phyloP scores from a whole-genome alignment of 805 yeast genomes.

The Yarrowia keelungensis region DNA sequence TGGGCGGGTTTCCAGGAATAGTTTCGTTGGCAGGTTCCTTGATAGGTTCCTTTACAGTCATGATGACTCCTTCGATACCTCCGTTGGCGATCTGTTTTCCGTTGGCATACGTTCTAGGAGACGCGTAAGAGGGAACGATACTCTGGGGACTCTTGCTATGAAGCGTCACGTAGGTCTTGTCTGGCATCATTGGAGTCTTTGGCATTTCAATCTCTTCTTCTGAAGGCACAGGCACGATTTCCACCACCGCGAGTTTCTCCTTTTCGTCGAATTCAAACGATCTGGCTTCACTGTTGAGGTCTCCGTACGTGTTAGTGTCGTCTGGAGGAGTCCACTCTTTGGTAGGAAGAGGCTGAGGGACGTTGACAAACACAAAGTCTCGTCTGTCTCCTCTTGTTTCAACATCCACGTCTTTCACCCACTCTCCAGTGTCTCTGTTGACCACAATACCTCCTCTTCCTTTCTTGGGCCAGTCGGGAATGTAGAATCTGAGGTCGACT shows the following conservation, averaged over 20 bases:
- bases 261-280: constrained; percentile 9
- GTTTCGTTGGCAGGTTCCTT: background rate
- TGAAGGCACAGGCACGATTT: background rate
- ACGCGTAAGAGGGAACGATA: background rate
- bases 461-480: constrained; percentile 65
- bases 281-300: background rate
- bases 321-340: constrained; percentile 2
- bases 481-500: constrained; percentile 77
- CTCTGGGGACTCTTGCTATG: background rate
- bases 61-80: background rate
- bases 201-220: background rate
- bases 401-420: background rate
- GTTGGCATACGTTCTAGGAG: background rate
- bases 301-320: background rate
- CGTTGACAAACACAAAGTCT: constrained; percentile 9
- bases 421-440: background rate
- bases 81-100: background rate
- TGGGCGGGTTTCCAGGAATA: constrained; percentile 6
- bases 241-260: background rate
- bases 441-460: constrained; percentile 59
- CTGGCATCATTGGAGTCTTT: background rate
- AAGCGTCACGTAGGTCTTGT: background rate
- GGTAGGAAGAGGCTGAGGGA: background rate
- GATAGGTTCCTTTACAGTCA: background rate
- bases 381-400: background rate